A percentile compares a stretch with the other conserved stretches of the same genome.
Evolutionary conservation across 2,329 filamentous ascomycete genomes (phyloP).

Genomic region (Xylaria sp.): DNA sequence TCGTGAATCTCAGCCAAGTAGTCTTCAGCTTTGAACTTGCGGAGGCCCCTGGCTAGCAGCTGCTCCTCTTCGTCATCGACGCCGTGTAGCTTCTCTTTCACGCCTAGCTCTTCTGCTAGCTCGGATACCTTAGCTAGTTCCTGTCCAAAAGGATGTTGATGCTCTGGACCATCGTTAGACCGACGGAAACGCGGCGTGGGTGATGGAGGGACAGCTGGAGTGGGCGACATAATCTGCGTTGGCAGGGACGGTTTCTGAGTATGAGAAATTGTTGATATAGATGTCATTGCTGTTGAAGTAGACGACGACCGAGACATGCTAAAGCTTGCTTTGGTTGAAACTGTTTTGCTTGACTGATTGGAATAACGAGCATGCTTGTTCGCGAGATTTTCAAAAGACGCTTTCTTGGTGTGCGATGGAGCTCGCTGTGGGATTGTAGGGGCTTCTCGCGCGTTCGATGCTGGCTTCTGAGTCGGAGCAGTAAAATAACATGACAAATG

Average conservation of each 20-base stretch:
- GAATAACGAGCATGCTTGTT: slow-evolving; percentile 63
- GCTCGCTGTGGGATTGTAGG: slow-evolving; percentile 79
- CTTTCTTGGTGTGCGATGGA: slow-evolving; percentile 87
- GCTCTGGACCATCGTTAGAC: slow-evolving; percentile 35
- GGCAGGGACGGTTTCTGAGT: slow-evolving; percentile 36
- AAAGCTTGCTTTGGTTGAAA: slow-evolving; percentile 63
- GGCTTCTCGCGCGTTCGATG: slow-evolving; percentile 54
- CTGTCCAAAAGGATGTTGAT: slow-evolving; percentile 75
- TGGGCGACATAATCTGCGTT: slow-evolving; percentile 39
- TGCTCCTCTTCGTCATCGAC: slow-evolving; percentile 76
- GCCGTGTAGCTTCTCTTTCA: slow-evolving; percentile 62
- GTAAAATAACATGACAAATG: slow-evolving; percentile 72
- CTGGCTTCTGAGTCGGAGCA: slow-evolving; percentile 54
- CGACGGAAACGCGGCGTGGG: slow-evolving; percentile 36
- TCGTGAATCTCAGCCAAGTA: slow-evolving; percentile 82
- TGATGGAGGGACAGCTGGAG: slow-evolving; percentile 42
- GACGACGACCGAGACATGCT: slow-evolving; percentile 64
- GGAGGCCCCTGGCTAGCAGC: slow-evolving; percentile 72
- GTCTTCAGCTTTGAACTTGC: slow-evolving; percentile 77
- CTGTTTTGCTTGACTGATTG: slow-evolving; percentile 56
- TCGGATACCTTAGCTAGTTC: slow-evolving; percentile 93
- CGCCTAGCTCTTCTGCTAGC: slow-evolving; percentile 85
- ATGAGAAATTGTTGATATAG: slow-evolving; percentile 47
- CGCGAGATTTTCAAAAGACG: slow-evolving; percentile 74
- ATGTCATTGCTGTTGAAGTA: slow-evolving; percentile 58